A percentile compares a stretch with the other conserved stretches of the same genome.
phyloP scores from a whole-genome alignment of 192 early-diverging fungal species.

The Coemansia sp. region DNA sequence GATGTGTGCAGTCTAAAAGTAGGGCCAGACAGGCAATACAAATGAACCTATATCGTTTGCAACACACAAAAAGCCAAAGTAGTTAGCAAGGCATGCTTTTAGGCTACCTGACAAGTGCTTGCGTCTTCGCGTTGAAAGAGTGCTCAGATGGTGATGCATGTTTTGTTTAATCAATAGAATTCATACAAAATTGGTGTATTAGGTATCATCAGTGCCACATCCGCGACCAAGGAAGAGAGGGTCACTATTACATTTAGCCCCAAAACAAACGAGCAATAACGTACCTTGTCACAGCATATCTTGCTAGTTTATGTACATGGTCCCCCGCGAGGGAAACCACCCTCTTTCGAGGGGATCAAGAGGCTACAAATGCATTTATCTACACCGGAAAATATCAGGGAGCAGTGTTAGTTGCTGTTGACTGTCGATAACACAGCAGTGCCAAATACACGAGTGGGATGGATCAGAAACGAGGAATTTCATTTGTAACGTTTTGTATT shows the following conservation, averaged over 20 bases:
- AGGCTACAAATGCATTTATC: background rate
- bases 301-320: background rate
- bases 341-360: background rate
- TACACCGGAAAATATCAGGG: background rate
- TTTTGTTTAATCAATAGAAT: constrained; percentile 33
- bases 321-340: background rate
- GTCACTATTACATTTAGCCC: background rate
- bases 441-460: background rate
- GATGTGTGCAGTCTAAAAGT: background rate
- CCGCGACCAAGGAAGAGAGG: background rate
- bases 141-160: constrained; percentile 60
- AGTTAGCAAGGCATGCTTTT: background rate
- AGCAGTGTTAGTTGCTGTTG: background rate
- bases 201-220: constrained; percentile 50
- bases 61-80: background rate
- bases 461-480: constrained; percentile 60
- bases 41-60: background rate
- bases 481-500: constrained; percentile 38
- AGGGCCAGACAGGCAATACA: no score
- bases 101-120: no score
- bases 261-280: background rate
- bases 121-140: background rate
- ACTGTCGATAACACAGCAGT: background rate
- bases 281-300: background rate
- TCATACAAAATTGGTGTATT: constrained; percentile 26